Evolutionary conservation across 768 basidiomycete species (phyloP).

Genomic region (Royoungia palumana): DNA sequence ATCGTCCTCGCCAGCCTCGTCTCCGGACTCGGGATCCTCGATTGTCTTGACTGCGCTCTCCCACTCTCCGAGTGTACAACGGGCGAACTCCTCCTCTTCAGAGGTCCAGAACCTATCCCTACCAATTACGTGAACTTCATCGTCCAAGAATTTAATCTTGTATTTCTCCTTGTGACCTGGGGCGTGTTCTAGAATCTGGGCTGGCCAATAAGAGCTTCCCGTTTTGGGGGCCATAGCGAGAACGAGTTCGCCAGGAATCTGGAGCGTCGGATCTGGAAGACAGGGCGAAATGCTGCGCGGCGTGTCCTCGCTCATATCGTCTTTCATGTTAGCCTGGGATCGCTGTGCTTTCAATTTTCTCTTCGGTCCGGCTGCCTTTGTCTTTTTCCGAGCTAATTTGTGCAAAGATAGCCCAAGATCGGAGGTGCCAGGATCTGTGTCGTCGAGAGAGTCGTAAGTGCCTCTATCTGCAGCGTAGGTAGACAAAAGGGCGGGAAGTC

Average conservation of each 20-base stretch:
- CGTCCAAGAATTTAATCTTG: slow-evolving; percentile 58
- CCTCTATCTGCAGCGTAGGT: slow-evolving; percentile 23
- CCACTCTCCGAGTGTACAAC: slow-evolving; percentile 60
- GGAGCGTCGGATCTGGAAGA: slow-evolving; percentile 44
- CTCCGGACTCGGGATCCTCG: slow-evolving; percentile 29
- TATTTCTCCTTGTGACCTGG: slow-evolving; percentile 46
- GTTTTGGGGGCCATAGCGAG: slow-evolving; percentile 43
- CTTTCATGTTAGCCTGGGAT: slow-evolving; percentile 17
- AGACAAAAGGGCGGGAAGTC: slow-evolving; percentile 42
- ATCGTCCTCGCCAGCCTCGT: slow-evolving; percentile 23
- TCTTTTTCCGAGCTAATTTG: slow-evolving; percentile 7
- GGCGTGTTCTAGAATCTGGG: slow-evolving; percentile 50
- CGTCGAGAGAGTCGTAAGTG: slow-evolving; percentile 25
- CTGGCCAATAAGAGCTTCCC: slow-evolving; percentile 60
- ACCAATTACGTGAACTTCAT: slow-evolving; percentile 36
- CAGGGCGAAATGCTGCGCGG: slow-evolving; percentile 37
- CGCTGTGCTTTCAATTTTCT: slow-evolving; percentile 14
- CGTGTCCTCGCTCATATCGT: slow-evolving; percentile 7
- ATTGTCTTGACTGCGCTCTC: slow-evolving; percentile 39
- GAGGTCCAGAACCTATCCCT: slow-evolving; percentile 56
- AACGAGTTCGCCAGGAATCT: slow-evolving; percentile 67
- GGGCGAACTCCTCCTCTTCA: slow-evolving; percentile 58
- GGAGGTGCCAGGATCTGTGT: slow-evolving; percentile 20
- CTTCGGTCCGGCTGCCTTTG: slow-evolving; percentile 8
- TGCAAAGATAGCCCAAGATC: slow-evolving; percentile 4